A percentile compares a stretch with the other conserved stretches of the same genome.
Evolutionary conservation across 345 rosid species (phyloP).

Genomic region (Punica granatum): DNA sequence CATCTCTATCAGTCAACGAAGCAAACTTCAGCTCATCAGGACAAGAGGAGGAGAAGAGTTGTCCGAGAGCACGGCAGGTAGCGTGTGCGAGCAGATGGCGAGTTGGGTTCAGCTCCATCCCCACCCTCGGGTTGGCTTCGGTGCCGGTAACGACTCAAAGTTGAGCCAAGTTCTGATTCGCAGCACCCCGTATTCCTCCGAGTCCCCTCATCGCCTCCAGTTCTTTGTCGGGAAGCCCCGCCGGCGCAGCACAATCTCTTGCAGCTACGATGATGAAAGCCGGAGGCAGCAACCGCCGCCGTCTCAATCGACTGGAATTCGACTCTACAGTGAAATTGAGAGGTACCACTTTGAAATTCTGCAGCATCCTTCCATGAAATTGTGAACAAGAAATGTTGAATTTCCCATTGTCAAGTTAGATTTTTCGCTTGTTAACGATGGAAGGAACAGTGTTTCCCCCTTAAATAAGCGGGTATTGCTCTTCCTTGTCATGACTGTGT

Average conservation of each 20-base stretch:
- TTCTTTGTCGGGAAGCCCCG: slow-evolving; percentile 5
- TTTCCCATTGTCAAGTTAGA: neutral
- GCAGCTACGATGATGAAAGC: slow-evolving; percentile 27
- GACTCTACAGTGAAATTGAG: slow-evolving; percentile 79
- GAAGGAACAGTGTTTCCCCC: too few relatives aligned
- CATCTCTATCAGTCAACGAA: neutral
- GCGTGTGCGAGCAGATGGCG: slow-evolving; percentile 1
- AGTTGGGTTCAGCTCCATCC: slow-evolving; percentile 11
- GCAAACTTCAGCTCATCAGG: neutral
- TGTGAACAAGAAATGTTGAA: neutral
- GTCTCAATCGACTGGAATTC: slow-evolving; percentile 50
- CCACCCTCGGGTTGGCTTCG: slow-evolving; percentile 4
- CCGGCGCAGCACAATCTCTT: slow-evolving; percentile 20
- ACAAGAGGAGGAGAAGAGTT: neutral
- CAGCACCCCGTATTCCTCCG: neutral
- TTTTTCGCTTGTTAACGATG: neutral
- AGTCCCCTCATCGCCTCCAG: slow-evolving; percentile 7
- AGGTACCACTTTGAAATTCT: slow-evolving; percentile 30
- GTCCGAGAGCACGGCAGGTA: neutral
- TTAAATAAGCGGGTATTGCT: too few relatives aligned
- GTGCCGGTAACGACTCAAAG: slow-evolving; percentile 7
- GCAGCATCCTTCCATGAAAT: neutral
- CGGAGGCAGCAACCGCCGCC: slow-evolving; percentile 21
- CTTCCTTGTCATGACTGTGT: too few relatives aligned
- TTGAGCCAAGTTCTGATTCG: slow-evolving; percentile 4